Percentiles rank a stretch among this genome's conserved stretches.
phyloP scores from a whole-genome alignment of 345 rosid genomes.

The Cardamine occulta region DNA sequence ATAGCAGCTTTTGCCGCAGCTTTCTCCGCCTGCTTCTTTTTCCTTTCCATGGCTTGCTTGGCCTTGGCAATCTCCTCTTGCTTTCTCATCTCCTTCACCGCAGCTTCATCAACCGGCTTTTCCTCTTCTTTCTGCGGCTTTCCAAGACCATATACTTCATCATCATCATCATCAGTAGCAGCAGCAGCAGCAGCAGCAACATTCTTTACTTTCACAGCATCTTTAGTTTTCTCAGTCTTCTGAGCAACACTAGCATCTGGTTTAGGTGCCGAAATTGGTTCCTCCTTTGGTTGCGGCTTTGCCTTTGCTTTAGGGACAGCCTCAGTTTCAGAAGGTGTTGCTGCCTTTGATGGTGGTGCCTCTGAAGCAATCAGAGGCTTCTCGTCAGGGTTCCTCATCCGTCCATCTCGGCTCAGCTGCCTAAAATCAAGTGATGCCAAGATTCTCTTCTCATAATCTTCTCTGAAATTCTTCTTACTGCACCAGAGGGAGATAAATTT shows the following conservation, averaged over 20 bases:
- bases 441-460: constrained; percentile 84
- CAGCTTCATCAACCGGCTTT: constrained; percentile 59
- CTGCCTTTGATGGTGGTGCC: constrained; percentile 48
- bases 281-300: constrained; percentile 66
- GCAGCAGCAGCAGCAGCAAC: constrained; percentile 13
- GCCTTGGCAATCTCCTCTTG: constrained; percentile 89
- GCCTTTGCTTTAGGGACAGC: constrained; percentile 53
- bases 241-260: constrained; percentile 46
- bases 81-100: constrained; percentile 83
- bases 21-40: constrained; percentile 92
- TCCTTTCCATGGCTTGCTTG: constrained; percentile 91
- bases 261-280: constrained; percentile 52
- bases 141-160: constrained; percentile 49
- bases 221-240: constrained; percentile 46
- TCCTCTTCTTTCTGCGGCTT: constrained; percentile 51
- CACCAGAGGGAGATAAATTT: constrained; percentile 82
- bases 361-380: constrained; percentile 63
- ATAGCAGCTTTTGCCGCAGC: constrained; percentile 85
- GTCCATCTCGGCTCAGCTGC: constrained; percentile 82
- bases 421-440: constrained; percentile 73
- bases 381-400: constrained; percentile 83
- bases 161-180: constrained; percentile 44
- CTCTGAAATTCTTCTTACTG: constrained; percentile 69
- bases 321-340: constrained; percentile 43
- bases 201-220: constrained; percentile 45